Base-by-base conservation (phyloP, 345 rosid species). In the Anastatica hierochuntica region DNA sequence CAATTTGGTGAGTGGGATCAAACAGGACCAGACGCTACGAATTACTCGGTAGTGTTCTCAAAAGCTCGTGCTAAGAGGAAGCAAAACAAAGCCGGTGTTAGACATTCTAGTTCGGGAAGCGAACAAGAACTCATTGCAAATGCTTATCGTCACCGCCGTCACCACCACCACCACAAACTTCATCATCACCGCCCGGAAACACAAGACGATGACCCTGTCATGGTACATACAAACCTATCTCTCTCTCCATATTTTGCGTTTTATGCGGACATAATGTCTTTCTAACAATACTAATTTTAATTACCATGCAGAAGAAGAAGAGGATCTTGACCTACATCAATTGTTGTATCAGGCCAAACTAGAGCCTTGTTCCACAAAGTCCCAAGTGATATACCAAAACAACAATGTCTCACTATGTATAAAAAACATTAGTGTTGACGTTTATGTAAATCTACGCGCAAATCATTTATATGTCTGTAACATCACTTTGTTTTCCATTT, bases 1-100 rank as follows among this genome's bases (percentile, higher is more conserved):
- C 83, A 77, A 71, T 88, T 88, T 34, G 97, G 95, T 62, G 88
- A 71, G 16, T 84, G 97, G 95, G 86, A 82, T 53, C 78, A 74
- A 18, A 68, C 66, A 48, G 64, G 58, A 43, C 52, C 67, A 3
- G 78, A 71, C 14, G 67, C 69, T 5, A 77, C 83, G 2, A 55
- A 79, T 43, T 88, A 88, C 56, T 80, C 97, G 13, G 42, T 77
- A 67, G 84, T 77, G 21, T 88, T 88, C 55, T 55, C 79, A 0
- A 63, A 26, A 51, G 95, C 97, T 61, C 85, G 92, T 0, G 88
- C 80, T 10, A 75, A 80, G 17, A 74, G 79, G 81, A 82, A 85
- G 74, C 80, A 73, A 41, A 77, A 31, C 36, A 31, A 31, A 31
- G 36, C 36, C 10, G 36, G 36, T 31, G 12, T 31, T 1, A 31